Conservation (phyloP, 23 red algal genomes). For the Gracilaria domingensis region DNA sequence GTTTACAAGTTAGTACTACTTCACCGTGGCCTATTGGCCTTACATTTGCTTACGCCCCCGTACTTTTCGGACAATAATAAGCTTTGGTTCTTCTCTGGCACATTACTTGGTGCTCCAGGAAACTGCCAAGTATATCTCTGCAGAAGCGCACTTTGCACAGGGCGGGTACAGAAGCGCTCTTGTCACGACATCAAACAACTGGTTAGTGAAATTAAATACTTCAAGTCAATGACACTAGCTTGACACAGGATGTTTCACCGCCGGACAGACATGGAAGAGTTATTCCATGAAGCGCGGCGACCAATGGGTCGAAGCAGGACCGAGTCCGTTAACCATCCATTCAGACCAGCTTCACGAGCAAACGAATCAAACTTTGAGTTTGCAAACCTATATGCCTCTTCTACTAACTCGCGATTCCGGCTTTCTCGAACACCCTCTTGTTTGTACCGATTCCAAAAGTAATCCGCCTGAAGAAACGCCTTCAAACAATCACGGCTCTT, state of each 20-base stretch:
- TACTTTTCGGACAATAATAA: background rate
- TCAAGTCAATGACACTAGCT: conserved; percentile 42
- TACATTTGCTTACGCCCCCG: background rate
- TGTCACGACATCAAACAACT: background rate
- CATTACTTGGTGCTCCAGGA: background rate
- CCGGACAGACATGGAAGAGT: conserved; percentile 17
- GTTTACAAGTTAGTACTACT: background rate
- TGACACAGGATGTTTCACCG: background rate
- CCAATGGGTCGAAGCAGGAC: conserved; percentile 83
- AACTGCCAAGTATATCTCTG: background rate
- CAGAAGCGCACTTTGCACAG: background rate
- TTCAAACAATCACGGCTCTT: conserved; percentile 85
- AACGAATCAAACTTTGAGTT: conserved; percentile 81
- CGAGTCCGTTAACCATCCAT: conserved; percentile 76
- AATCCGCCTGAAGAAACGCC: conserved; percentile 90
- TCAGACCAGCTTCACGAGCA: conserved; percentile 71
- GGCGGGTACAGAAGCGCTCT: background rate
- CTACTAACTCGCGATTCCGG: conserved; percentile 81
- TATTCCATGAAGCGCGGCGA: conserved; percentile 78
- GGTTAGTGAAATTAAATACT: background rate
- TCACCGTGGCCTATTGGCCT: background rate
- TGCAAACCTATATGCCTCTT: conserved; percentile 82
- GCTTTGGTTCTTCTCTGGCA: background rate
- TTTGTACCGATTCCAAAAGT: conserved; percentile 92
- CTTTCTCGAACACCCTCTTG: conserved; percentile 62